A percentile compares a stretch with the other conserved stretches of the same genome.
These are phyloP conservation scores for Irpex lacteus DNA, from an alignment of 1,284 basidiomycete species.

Conservation along the genomic window DNA sequence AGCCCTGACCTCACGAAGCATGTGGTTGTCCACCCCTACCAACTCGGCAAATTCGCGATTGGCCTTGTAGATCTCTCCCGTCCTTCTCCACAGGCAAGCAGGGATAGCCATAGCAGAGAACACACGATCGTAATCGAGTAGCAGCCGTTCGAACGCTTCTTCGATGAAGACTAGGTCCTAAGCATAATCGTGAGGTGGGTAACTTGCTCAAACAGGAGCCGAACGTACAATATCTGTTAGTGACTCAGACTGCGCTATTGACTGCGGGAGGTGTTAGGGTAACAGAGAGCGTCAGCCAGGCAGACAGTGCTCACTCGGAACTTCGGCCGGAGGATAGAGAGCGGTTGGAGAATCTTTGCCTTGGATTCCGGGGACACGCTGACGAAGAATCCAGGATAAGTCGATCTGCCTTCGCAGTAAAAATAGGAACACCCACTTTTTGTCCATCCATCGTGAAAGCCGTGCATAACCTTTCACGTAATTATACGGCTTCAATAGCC, in stretches of 20 bases:
- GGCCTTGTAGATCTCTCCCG: conserved; percentile 98
- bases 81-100: conserved; percentile 94
- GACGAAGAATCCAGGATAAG: conserved; percentile 6
- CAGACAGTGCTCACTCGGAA: conserved; percentile 63
- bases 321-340: conserved; percentile 90
- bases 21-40: conserved; percentile 79
- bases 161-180: conserved; percentile 97
- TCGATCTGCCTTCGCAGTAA: background rate
- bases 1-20: conserved; percentile 69
- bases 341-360: conserved; percentile 84
- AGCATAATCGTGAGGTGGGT: background rate
- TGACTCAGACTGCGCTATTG: conserved; percentile 75
- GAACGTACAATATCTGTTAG: conserved; percentile 77
- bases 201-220: background rate
- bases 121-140: conserved; percentile 95
- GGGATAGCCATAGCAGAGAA: conserved; percentile 97
- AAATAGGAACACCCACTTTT: conserved; percentile 54
- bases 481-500: conserved; percentile 92
- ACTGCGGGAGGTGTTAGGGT: conserved; percentile 37
- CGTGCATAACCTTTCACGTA: conserved; percentile 94
- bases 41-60: conserved; percentile 93
- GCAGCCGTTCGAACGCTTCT: conserved; percentile 93
- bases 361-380: conserved; percentile 89
- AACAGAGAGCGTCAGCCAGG: conserved; percentile 9
- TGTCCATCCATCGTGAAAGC: conserved; percentile 92